These are phyloP conservation scores for Dentipellis fragilis DNA, from an alignment of 768 basidiomycete species.

Conservation along the genomic window DNA sequence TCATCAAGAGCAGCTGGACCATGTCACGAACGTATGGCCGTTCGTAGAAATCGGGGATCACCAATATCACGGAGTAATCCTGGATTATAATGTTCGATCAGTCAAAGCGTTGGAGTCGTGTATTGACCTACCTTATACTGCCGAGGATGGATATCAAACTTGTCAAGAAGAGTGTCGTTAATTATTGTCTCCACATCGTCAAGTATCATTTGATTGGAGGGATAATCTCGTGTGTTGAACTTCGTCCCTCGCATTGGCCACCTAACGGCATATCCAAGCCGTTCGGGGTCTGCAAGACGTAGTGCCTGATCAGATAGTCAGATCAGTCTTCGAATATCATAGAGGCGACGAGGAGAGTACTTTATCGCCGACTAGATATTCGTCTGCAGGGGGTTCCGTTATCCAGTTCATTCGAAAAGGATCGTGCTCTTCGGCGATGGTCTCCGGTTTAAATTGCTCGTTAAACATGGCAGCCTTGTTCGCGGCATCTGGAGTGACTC, in stretches of 20 bases:
- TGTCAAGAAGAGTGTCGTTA: slow-evolving; percentile 45
- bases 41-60: slow-evolving; percentile 90
- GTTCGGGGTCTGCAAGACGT: slow-evolving; percentile 56
- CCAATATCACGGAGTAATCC: slow-evolving; percentile 81
- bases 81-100: slow-evolving; percentile 22
- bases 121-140: slow-evolving; percentile 48
- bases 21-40: slow-evolving; percentile 74
- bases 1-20: slow-evolving; percentile 57
- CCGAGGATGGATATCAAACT: slow-evolving; percentile 37
- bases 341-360: slow-evolving; percentile 23
- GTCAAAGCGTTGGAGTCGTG: neutral
- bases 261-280: slow-evolving; percentile 59
- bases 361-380: slow-evolving; percentile 62
- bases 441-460: slow-evolving; percentile 73
- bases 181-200: slow-evolving; percentile 69
- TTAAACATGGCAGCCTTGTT: slow-evolving; percentile 72
- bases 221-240: slow-evolving; percentile 78
- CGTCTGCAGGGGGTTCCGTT: slow-evolving; percentile 34
- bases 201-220: slow-evolving; percentile 54
- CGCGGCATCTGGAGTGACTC: slow-evolving; percentile 61
- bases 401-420: slow-evolving; percentile 83
- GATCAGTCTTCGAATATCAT: neutral
- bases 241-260: slow-evolving; percentile 77
- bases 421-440: slow-evolving; percentile 80
- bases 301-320: slow-evolving; percentile 39